Base-by-base conservation (phyloP, 306 rosid genomes). In the Styphnolobium japonicum region DNA sequence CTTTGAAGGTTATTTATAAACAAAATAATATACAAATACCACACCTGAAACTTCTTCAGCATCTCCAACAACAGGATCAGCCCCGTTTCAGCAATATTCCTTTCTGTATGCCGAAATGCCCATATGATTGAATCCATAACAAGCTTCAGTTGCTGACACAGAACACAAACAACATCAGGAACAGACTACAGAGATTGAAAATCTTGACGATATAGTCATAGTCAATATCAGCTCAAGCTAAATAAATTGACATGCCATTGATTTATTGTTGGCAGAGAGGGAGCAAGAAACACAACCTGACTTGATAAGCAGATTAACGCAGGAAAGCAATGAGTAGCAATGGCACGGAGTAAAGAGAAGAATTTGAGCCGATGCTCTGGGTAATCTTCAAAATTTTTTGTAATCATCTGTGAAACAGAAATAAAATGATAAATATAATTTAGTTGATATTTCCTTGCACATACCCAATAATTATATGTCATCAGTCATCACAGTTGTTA, bases 301-400 rank as follows among this genome's bases (percentile, higher is more conserved):
- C 93, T 90, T 48, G 99, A 96, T 58, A 96, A 80, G 63, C 80
- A 88, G 80, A 96, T 91, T 77, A 96, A 83, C 10, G 99, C 99
- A 45, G 96, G 93, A 83, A 96, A 96, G 88, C 99, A 96, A 80
- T 89, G 85, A 2, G 99, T 91, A 11, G 97, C 98, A 48, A 96
- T 96, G 62, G 99, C 98, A 60, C 99, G 94, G 7, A 96, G 98
- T 14, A 96, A 83, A 10, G 99, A 96, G 80, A 96, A 96, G 84
- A 96, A 96, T 89, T 96, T 96, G 33, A 96, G 97, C 42, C 99
- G 91, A 85, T 96, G 98, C 88, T 96, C 98, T 1, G 98, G 99
- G 83, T 96, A 93, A 82, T 96, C 99, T 85, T 96, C 98, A 82
- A 91, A 96, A 80, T 90, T 93, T 79, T 90, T 93, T 10, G 97